Base-by-base conservation (phyloP, 106 monocot species). In the Hemerocallis citrina region DNA sequence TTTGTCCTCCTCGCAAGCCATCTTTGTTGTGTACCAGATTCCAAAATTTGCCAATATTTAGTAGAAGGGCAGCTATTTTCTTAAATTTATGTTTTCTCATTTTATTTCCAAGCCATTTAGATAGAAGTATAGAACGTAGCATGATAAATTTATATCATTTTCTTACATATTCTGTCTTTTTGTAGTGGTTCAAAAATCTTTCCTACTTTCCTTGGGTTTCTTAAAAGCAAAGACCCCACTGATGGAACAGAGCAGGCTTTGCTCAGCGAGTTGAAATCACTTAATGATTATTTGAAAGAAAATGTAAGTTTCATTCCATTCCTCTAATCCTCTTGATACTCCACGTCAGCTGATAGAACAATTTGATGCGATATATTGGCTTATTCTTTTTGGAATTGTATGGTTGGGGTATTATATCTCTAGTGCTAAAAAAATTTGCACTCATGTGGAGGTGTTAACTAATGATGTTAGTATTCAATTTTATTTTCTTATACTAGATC, bases 141-240 rank as follows among this genome's bases (percentile, higher is more conserved):
- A n/a, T n/a, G n/a, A n/a, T n/a, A n/a, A n/a, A n/a, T n/a, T n/a
- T n/a, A n/a, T n/a, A n/a, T n/a, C n/a, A n/a, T n/a, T n/a, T n/a
- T n/a, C n/a, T n/a, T n/a, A n/a, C n/a, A n/a, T n/a, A n/a, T n/a
- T n/a, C n/a, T 47, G 19, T 55, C 24, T 46, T 44, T 30, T 55
- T 81, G 46, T 50, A 91, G 85, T 37, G 90, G 90, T 58, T 74
- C 85, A 74, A 85, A 79, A 74, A 82, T 85, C 36, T 91, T 91
- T 50, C 59, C 85, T 39, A 66, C 74, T 33, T 91, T 91, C 55
- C 69, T 85, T 33, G 76, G 68, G 46, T 91, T 82, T 40, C 73
- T 85, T 24, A 82, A 79, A 75, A 85, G 79, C 79, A 82, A 91
- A 65, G 85, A 91, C 54, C 58, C 82, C 32, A 76, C 57, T 65